A percentile compares a stretch with the other conserved stretches of the same genome.
These are phyloP conservation scores for Cystoderma amianthinum DNA, from an alignment of 768 basidiomycete species.

Conservation along the genomic window DNA sequence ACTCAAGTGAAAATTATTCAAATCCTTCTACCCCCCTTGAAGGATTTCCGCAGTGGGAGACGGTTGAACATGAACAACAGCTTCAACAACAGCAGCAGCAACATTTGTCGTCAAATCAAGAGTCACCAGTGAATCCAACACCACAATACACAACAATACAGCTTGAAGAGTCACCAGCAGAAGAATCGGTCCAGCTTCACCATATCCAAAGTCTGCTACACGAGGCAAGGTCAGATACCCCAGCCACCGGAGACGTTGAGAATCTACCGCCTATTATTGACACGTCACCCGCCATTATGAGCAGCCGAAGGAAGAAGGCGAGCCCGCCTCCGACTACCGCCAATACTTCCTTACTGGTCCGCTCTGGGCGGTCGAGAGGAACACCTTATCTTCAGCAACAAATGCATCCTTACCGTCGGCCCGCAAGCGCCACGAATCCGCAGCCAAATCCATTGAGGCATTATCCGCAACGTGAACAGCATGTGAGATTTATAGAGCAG, in stretches of 20 bases:
- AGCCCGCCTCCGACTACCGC: background rate
- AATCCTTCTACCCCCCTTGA: slow-evolving; percentile 40
- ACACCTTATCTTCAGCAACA: slow-evolving; percentile 7
- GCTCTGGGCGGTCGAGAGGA: slow-evolving; percentile 9
- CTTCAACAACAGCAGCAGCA: slow-evolving; percentile 29
- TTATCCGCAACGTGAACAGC: slow-evolving; percentile 10
- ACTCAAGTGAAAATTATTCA: slow-evolving; percentile 38
- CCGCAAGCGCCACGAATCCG: slow-evolving; percentile 11
- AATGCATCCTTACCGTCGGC: slow-evolving; percentile 19
- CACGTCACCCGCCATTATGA: slow-evolving; percentile 1
- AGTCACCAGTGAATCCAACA: slow-evolving; percentile 12
- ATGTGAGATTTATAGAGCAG: slow-evolving; percentile 15
- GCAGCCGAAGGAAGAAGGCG: background rate
- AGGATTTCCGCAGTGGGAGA: slow-evolving; percentile 32
- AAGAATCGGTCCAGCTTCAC: slow-evolving; percentile 8
- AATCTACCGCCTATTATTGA: background rate
- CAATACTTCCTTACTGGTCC: slow-evolving; percentile 3
- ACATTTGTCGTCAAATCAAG: slow-evolving; percentile 21
- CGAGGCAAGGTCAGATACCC: slow-evolving; percentile 8
- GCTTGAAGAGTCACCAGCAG: slow-evolving; percentile 9
- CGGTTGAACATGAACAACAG: slow-evolving; percentile 32
- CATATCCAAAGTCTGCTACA: slow-evolving; percentile 3
- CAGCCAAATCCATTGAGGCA: slow-evolving; percentile 3
- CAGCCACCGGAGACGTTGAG: background rate
- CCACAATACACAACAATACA: slow-evolving; percentile 8